Percentiles rank a stretch among this genome's conserved stretches.
These are phyloP conservation scores for Daldinia eschscholtzii DNA, from an alignment of 2,329 filamentous ascomycete species.

Conservation along the genomic window DNA sequence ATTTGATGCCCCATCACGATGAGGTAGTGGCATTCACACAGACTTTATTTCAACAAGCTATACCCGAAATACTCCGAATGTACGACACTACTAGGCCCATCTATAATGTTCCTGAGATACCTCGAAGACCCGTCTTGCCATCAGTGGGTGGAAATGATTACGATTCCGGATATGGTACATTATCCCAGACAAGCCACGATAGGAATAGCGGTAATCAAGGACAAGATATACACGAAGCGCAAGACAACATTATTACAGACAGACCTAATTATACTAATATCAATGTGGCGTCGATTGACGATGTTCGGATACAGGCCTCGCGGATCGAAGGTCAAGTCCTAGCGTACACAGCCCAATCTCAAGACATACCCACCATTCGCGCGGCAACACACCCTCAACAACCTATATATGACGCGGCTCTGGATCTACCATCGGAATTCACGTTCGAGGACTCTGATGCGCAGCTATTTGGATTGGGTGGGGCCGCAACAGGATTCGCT, in stretches of 20 bases:
- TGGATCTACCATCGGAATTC: not conserved
- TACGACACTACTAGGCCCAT: not conserved
- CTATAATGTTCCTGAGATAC: not conserved
- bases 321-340: not conserved
- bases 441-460: not conserved
- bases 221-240: not conserved
- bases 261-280: not conserved
- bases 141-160: not conserved
- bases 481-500: not conserved
- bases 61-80: constrained; percentile 1
- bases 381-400: not conserved
- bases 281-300: not conserved
- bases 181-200: not conserved
- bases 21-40: constrained; percentile 1
- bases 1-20: not conserved
- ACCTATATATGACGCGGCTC: not conserved
- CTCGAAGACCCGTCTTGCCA: not conserved
- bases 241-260: not conserved
- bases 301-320: not conserved
- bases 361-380: not conserved
- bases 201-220: not conserved
- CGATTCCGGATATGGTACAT: constrained; percentile 1
- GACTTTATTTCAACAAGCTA: not conserved
- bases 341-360: not conserved
- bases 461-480: not conserved